These are phyloP conservation scores for Synchytrium microbalum DNA, from an alignment of 371 early-diverging fungal genomes.

Conservation along the genomic window DNA sequence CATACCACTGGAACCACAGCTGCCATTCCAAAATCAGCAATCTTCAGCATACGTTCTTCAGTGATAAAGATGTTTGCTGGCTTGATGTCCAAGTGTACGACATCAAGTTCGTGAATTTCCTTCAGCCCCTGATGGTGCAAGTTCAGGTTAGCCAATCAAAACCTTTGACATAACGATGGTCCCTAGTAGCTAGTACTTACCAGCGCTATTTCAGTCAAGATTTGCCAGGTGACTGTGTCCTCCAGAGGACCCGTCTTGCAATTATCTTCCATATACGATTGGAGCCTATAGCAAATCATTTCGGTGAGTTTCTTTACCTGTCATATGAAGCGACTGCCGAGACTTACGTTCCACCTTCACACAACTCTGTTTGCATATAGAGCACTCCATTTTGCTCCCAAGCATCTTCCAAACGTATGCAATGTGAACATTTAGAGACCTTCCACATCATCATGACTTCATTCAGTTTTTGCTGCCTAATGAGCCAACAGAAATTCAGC, in stretches of 20 bases:
- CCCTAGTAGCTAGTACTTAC: constrained; percentile 29
- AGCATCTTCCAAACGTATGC: constrained; percentile 61
- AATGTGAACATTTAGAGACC: constrained; percentile 48
- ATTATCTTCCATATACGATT: constrained; percentile 29
- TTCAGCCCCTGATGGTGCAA: constrained; percentile 42
- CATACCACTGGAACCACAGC: constrained; percentile 51
- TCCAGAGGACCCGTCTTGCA: constrained; percentile 37
- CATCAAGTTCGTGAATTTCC: constrained; percentile 59
- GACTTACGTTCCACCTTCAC: constrained; percentile 62
- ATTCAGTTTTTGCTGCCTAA: constrained; percentile 55
- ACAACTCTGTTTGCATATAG: constrained; percentile 83
- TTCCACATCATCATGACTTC: constrained; percentile 74
- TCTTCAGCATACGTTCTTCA: constrained; percentile 54
- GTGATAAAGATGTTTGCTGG: constrained; percentile 77
- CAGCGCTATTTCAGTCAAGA: constrained; percentile 61
- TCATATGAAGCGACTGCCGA: constrained; percentile 12
- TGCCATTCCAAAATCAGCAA: constrained; percentile 86
- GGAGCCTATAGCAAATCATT: constrained; percentile 17
- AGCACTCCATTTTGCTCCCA: constrained; percentile 90
- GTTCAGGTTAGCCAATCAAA: not conserved
- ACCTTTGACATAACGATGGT: not conserved
- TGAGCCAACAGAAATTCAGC: not conserved
- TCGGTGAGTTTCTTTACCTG: not conserved
- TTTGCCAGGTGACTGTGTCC: constrained; percentile 67
- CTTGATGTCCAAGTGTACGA: constrained; percentile 84